These are phyloP conservation scores for Fusarium sp. DNA, from an alignment of 2,329 filamentous ascomycete genomes.

Conservation along the genomic window DNA sequence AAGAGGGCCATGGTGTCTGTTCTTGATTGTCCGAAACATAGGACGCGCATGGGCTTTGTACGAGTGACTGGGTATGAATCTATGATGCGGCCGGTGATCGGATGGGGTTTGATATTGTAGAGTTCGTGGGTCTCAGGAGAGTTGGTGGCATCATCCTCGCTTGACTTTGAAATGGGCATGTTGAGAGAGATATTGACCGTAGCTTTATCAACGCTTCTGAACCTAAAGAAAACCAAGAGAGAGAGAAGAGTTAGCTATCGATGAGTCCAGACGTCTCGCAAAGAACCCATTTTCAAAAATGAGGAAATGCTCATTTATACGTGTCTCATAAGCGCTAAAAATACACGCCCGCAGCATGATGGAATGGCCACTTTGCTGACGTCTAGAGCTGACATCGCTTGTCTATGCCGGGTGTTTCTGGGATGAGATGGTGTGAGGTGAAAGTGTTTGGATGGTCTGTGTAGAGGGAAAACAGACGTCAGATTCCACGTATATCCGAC, in stretches of 20 bases:
- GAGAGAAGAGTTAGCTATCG: too few relatives aligned
- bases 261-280: too few relatives aligned
- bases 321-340: slow-evolving; percentile 11
- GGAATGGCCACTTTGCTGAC: background rate
- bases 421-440: slow-evolving; percentile 4
- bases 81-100: slow-evolving; percentile 21
- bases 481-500: background rate
- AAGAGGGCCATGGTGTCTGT: slow-evolving; percentile 10
- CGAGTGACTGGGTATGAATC: slow-evolving; percentile 20
- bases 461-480: background rate
- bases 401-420: background rate
- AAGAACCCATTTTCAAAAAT: background rate
- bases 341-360: background rate
- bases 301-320: background rate
- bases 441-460: background rate
- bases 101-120: slow-evolving; percentile 23
- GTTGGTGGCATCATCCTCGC: background rate
- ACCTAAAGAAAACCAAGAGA: too few relatives aligned
- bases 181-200: background rate
- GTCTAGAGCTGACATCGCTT: background rate
- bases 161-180: background rate
- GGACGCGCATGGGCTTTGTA: slow-evolving; percentile 23
- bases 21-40: slow-evolving; percentile 28
- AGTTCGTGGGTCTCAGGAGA: background rate
- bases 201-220: background rate